Conservation (phyloP, 805 yeast genomes). For the Myxozyma sirexii region DNA sequence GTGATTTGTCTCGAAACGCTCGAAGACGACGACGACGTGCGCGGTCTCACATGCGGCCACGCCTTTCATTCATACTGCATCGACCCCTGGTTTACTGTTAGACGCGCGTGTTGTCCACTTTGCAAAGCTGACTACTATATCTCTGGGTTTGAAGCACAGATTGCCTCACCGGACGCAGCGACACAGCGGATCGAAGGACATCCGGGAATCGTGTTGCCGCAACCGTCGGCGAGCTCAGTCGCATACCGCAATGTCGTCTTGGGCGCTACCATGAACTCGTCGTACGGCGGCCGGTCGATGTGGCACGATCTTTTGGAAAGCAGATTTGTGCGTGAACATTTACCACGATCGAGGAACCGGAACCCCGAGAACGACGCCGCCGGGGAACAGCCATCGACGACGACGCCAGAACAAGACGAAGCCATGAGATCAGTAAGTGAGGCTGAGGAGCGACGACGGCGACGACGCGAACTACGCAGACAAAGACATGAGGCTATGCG, state of each 20-base stretch:
- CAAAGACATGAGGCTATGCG: background rate
- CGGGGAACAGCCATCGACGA: background rate
- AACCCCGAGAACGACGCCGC: background rate
- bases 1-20: conserved; percentile 75
- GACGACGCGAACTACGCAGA: background rate
- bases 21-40: conserved; percentile 62
- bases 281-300: background rate
- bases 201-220: background rate
- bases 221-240: background rate
- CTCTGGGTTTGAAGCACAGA: conserved; percentile 14
- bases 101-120: conserved; percentile 82
- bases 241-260: background rate
- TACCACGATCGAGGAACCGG: background rate
- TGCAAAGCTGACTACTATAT: conserved; percentile 69
- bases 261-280: background rate
- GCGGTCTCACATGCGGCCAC: conserved; percentile 81
- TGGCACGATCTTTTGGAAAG: conserved; percentile 1
- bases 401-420: background rate
- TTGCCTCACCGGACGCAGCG: background rate
- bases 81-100: conserved; percentile 76
- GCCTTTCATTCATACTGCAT: conserved; percentile 79
- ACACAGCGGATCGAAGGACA: background rate
- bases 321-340: conserved; percentile 5
- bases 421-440: background rate
- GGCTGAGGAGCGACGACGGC: background rate